Evolutionary conservation across 441 rosid genomes (phyloP), one percentile per base, ranked within the genome.

Genomic region (Adansonia rubrostipa): DNA sequence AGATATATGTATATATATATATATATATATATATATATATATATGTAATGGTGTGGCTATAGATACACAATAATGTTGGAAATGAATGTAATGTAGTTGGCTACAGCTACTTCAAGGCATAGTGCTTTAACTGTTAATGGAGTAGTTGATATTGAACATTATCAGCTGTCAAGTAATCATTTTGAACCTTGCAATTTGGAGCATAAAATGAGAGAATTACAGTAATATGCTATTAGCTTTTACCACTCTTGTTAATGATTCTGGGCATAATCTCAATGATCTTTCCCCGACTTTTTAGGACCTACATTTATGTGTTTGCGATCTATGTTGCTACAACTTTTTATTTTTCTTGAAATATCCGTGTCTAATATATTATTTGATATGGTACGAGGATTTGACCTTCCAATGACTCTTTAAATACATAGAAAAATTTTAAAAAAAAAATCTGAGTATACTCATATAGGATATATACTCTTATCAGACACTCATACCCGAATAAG

Each of bases 211-310:
- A 9, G 40, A 61, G 15, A 61, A 61, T 24, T 61, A 5, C 11
- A 24, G n/a, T 24, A 33, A 4, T 22, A n/a, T 17, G 22, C 6
- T n/a, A 0, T 10, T 36, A 60, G 14, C 13, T 60, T 22, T 9
- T 22, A 57, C 62, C 40, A 36, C 40, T 36, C 40, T 57, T 57
- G 62, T 57, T 13, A 66, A 28, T 80, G 61, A 19, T 8, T 60
- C 24, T 67, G 63, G 22, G 47, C 17, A 64, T 72, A 22, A 33
- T 17, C 45, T 9, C n/a, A 45, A 28, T 74, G 20, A 60, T 58
- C 14, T 45, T 42, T 24, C 19, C 51, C 74, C 45, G 47, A 74
- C 69, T 64, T 70, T 70, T 20, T 24, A 44, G 58, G n/a, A 33
- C 3, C 70, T 20, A 28, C 68, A 63, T 56, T 33, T 48, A 61